Percentiles rank a stretch among this genome's conserved stretches.
phyloP scores from a whole-genome alignment of 345 rosid species.

The Eucalyptus fibrosa region DNA sequence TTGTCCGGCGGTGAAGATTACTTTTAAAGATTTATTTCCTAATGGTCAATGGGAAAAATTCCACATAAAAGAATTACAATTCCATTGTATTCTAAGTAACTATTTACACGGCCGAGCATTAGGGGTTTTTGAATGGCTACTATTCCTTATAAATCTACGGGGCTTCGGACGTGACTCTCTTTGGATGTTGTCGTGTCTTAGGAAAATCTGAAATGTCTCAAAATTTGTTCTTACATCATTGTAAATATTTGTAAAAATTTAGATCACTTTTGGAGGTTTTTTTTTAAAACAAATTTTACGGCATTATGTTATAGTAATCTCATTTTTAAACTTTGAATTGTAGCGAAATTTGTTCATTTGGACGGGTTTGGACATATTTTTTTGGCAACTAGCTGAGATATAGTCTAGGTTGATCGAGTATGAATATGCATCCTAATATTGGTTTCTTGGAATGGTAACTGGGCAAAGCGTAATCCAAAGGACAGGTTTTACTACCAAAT shows the following conservation, averaged over 20 bases:
- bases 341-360: background rate
- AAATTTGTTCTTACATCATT: background rate
- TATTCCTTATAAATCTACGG: background rate
- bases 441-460: background rate
- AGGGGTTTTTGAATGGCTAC: background rate
- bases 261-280: background rate
- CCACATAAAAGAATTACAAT: background rate
- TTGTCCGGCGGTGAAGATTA: background rate
- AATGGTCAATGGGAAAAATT: background rate
- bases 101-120: background rate
- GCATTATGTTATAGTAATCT: background rate
- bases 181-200: background rate
- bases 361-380: background rate
- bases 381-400: background rate
- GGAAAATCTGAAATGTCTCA: background rate
- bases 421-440: background rate
- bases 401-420: background rate
- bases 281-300: no score
- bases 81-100: background rate
- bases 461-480: background rate
- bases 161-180: background rate
- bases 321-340: background rate
- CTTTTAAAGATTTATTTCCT: background rate
- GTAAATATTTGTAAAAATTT: background rate
- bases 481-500: background rate